Percentiles rank a stretch among this genome's conserved stretches.
phyloP scores from a whole-genome alignment of 1,284 basidiomycete genomes.

The Microbotryum saponariae region DNA sequence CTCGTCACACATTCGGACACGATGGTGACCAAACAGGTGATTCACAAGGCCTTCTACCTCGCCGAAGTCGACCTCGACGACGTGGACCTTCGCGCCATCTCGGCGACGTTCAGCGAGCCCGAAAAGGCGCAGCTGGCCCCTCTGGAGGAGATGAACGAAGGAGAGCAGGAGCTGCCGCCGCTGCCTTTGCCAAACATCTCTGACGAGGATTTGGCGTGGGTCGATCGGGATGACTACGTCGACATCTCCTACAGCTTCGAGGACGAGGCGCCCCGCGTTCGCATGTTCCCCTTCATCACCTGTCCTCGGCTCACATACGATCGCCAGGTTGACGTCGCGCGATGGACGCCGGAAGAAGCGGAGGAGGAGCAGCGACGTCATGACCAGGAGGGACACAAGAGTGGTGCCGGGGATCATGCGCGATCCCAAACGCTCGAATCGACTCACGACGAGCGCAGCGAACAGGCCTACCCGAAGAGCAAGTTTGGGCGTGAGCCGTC shows the following conservation, averaged over 20 bases:
- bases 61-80: constrained; percentile 75
- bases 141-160: constrained; percentile 11
- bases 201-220: constrained; percentile 51
- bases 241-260: constrained; percentile 64
- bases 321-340: constrained; percentile 37
- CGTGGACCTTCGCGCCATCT: constrained; percentile 68
- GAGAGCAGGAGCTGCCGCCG: constrained; percentile 17
- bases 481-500: constrained; percentile 86
- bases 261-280: constrained; percentile 53
- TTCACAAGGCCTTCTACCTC: constrained; percentile 86
- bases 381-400: background rate
- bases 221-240: constrained; percentile 73
- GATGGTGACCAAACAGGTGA: constrained; percentile 48
- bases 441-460: background rate
- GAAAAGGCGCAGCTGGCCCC: constrained; percentile 48
- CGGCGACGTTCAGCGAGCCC: constrained; percentile 67
- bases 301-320: constrained; percentile 79
- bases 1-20: constrained; percentile 42
- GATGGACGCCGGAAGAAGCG: constrained; percentile 34
- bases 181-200: constrained; percentile 19
- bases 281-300: constrained; percentile 61
- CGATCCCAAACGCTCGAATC: too few relatives aligned
- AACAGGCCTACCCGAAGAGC: constrained; percentile 44
- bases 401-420: constrained; percentile 16
- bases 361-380: background rate